Evolutionary conservation across 208 protist genomes (phyloP), one percentile per base, ranked within the genome.

Genomic region (Crithidia fasciculata): DNA sequence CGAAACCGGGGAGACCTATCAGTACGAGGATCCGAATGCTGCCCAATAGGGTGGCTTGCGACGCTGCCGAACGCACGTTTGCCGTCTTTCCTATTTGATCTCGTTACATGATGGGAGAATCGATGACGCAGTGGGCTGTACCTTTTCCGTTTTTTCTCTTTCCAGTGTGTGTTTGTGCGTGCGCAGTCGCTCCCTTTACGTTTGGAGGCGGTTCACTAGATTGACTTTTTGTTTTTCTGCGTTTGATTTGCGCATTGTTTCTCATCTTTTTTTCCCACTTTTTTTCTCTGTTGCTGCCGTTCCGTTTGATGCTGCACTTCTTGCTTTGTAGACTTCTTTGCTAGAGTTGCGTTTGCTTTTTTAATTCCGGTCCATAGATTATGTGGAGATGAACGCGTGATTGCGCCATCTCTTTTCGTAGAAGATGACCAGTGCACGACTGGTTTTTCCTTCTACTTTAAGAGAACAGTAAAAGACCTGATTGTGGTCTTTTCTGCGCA

Each of bases 1-100:
- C 2, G 61, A 61, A 6, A 82, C 82, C 0, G 82, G 82, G 9
- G 74, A 84, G 39, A 69, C 62, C 28, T 62, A 75, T 18, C 71
- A 79, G 47, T 71, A 72, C 41, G 69, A 75, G 47, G 66, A 77
- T 41, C 37, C 69, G 13, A 54, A 56, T 52, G 66, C 65, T n/a
- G 67, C 44, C 3, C 61, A 72, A 50, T 58, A 50, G 5, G 15
- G 16, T 55, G 12, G 50, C 15, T 5, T 18, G 8, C 12, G 45
- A 8, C 45, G 12, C 12, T 13, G 12, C 45, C 45, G 12, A 49
- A 49, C 45, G 45, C 45, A 49, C 45, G 45, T 49, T 28, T 28
- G 28, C 28, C 28, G 28, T 1, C 28, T 28, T 28, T 28, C 28
- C 28, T 28, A 28, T 28, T 28, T 28, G 28, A 28, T 1, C 1